A percentile compares a stretch with the other conserved stretches of the same genome.
These are phyloP conservation scores for Pterocarpus santalinus DNA, from an alignment of 306 rosid species.

Conservation along the genomic window DNA sequence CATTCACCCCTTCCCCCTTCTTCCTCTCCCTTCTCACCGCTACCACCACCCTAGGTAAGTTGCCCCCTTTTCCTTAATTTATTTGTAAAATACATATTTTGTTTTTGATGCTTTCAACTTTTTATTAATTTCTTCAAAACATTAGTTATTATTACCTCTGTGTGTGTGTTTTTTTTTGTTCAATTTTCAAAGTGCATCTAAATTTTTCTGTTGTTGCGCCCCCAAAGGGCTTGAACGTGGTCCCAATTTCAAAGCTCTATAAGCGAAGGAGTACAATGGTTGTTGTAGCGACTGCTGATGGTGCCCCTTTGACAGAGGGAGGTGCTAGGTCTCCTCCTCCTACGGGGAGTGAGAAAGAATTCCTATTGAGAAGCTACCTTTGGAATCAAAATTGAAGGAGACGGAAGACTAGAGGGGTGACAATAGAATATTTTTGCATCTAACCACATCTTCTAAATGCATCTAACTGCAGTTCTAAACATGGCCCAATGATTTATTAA, in stretches of 20 bases:
- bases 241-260: constrained; percentile 50
- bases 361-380: too few species aligned
- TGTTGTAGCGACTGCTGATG: constrained; percentile 43
- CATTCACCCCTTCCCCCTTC: constrained; percentile 40
- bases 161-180: not conserved
- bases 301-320: constrained; percentile 25
- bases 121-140: constrained; percentile 32
- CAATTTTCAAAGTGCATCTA: constrained; percentile 60
- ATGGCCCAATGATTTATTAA: too few species aligned
- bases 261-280: constrained; percentile 15
- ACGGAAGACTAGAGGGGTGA: constrained; percentile 63
- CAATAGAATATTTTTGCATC: too few species aligned
- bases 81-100: not conserved
- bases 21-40: constrained; percentile 25
- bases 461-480: too few species aligned
- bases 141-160: not conserved
- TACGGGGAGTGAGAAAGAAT: constrained; percentile 20
- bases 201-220: constrained; percentile 44
- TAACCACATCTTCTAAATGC: too few species aligned
- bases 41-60: too few species aligned
- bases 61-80: not conserved
- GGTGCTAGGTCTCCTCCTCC: constrained; percentile 27
- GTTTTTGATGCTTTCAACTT: not conserved
- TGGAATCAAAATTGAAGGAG: constrained; percentile 62
- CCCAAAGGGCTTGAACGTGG: constrained; percentile 46